These are phyloP conservation scores for Metschnikowia bowlesiae DNA, from an alignment of 805 yeast genomes.

Conservation along the genomic window DNA sequence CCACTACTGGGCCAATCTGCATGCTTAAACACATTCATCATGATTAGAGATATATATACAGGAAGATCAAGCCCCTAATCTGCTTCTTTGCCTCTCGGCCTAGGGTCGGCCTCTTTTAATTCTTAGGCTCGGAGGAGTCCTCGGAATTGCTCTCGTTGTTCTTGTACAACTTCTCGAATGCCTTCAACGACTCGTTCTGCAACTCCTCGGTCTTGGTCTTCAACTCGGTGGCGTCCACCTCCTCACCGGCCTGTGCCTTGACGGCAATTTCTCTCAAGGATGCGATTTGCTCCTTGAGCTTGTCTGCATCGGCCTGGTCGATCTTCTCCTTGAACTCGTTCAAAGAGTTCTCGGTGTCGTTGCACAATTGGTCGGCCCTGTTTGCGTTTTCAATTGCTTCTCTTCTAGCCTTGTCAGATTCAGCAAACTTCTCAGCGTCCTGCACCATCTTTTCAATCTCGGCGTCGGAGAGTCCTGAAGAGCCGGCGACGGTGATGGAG, in stretches of 20 bases:
- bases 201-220: slow-evolving; percentile 71
- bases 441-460: slow-evolving; percentile 89
- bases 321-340: slow-evolving; percentile 46
- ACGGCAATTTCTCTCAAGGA: slow-evolving; percentile 55
- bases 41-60: slow-evolving; percentile 15
- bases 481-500: slow-evolving; percentile 93
- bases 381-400: slow-evolving; percentile 81
- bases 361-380: slow-evolving; percentile 75
- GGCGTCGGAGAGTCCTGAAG: slow-evolving; percentile 84
- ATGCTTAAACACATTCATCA: slow-evolving; percentile 2
- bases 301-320: slow-evolving; percentile 43
- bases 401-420: slow-evolving; percentile 81
- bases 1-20: too few relatives aligned
- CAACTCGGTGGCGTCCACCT: slow-evolving; percentile 57
- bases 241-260: slow-evolving; percentile 60
- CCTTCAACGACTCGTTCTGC: slow-evolving; percentile 69
- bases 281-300: slow-evolving; percentile 29
- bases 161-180: slow-evolving; percentile 60
- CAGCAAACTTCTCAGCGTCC: slow-evolving; percentile 86
- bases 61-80: slow-evolving; percentile 7
- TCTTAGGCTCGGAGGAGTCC: slow-evolving; percentile 26
- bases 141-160: slow-evolving; percentile 19
- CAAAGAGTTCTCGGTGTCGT: slow-evolving; percentile 46
- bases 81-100: slow-evolving; percentile 22
- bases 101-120: slow-evolving; percentile 10